Evolutionary conservation across 2,329 filamentous ascomycete species (phyloP).

Genomic region (Aspergillus phoenicis): DNA sequence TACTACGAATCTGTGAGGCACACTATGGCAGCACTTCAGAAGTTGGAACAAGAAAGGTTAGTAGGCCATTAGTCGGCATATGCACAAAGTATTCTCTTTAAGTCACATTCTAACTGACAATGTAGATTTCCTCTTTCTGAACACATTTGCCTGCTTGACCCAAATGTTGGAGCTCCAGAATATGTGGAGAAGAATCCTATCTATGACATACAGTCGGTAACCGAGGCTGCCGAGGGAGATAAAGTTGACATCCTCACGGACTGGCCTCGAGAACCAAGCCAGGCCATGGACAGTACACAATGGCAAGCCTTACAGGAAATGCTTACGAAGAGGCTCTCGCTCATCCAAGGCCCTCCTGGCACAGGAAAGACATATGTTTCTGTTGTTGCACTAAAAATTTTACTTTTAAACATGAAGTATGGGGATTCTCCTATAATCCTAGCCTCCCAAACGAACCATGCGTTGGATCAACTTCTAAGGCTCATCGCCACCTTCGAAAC

Average conservation of each 20-base stretch:
- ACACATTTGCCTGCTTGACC: slow-evolving; percentile 44
- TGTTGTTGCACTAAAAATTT: slow-evolving; percentile 67
- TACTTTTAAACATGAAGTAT: slow-evolving; percentile 61
- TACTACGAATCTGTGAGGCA: slow-evolving; percentile 80
- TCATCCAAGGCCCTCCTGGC: slow-evolving; percentile 81
- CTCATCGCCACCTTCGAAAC: slow-evolving; percentile 65
- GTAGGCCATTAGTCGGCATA: slow-evolving; percentile 4
- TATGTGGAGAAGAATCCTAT: slow-evolving; percentile 56
- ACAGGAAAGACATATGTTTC: slow-evolving; percentile 83
- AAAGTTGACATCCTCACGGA: slow-evolving; percentile 57
- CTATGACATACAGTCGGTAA: slow-evolving; percentile 54
- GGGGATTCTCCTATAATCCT: slow-evolving; percentile 72
- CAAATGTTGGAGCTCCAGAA: slow-evolving; percentile 51
- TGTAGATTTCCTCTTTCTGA: slow-evolving; percentile 49
- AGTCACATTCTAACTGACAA: slow-evolving; percentile 9
- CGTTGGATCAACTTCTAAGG: slow-evolving; percentile 76
- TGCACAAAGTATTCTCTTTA: no score
- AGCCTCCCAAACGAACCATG: slow-evolving; percentile 87
- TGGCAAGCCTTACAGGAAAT: slow-evolving; percentile 68
- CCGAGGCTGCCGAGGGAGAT: slow-evolving; percentile 39
- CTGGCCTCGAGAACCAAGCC: slow-evolving; percentile 53
- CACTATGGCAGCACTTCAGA: slow-evolving; percentile 72
- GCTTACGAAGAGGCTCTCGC: slow-evolving; percentile 69
- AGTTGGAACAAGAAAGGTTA: slow-evolving; percentile 57
- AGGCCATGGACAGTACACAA: slow-evolving; percentile 70